phyloP scores from a whole-genome alignment of 2,329 filamentous ascomycete species.

The Alternaria metachromatica region DNA sequence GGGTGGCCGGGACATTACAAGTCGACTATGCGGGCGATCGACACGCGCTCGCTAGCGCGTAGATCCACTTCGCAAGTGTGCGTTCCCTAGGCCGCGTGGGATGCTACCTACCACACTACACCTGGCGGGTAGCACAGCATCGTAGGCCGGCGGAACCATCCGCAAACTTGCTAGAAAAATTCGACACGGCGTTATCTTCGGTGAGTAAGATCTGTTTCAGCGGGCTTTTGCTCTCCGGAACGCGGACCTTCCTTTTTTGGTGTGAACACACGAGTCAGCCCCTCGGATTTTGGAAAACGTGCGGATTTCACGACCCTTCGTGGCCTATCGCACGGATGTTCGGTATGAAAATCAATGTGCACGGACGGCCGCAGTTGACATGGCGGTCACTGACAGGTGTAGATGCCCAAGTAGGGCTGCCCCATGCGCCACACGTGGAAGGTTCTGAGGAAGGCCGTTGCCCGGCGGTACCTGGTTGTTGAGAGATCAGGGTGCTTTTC shows the following conservation, averaged over 20 bases:
- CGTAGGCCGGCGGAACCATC: neutral
- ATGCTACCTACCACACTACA: neutral
- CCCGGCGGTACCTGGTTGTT: neutral
- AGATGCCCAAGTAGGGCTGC: neutral
- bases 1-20: conserved; percentile 5
- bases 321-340: neutral
- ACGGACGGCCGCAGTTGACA: neutral
- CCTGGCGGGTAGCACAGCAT: conserved; percentile 3
- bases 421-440: conserved; percentile 3
- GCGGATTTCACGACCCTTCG: neutral
- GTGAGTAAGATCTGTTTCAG: neutral
- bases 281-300: neutral
- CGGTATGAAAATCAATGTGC: neutral
- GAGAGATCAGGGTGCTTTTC: conserved; percentile 4
- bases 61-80: neutral
- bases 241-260: neutral
- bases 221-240: neutral
- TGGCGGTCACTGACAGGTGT: neutral
- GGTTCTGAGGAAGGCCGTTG: neutral
- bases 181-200: conserved; percentile 4
- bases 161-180: neutral
- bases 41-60: neutral
- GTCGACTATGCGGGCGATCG: conserved; percentile 4
- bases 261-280: neutral
- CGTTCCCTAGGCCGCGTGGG: conserved; percentile 3